Percentiles rank a stretch among this genome's conserved stretches.
phyloP scores from a whole-genome alignment of 2,329 filamentous ascomycete species.

The Xylaria sp. region DNA sequence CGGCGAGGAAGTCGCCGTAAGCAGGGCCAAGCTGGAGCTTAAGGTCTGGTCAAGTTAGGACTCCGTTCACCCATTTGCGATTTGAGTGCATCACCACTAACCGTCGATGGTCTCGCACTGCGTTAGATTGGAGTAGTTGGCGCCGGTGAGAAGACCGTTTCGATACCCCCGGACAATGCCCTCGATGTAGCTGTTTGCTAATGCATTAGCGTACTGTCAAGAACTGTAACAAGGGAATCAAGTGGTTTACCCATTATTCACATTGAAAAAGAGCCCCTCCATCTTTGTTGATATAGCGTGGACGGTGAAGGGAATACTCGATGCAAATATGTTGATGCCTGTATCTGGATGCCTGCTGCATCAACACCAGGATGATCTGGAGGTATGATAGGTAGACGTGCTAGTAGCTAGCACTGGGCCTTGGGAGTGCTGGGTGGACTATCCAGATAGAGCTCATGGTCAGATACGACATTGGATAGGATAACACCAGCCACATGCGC shows the following conservation, averaged over 20 bases:
- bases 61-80: neutral
- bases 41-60: slow-evolving; percentile 71
- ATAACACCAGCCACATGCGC: slow-evolving; percentile 31
- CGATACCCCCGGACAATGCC: slow-evolving; percentile 97
- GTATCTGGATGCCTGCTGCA: slow-evolving; percentile 37
- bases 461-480: neutral
- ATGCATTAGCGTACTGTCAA: slow-evolving; percentile 31
- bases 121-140: slow-evolving; percentile 94
- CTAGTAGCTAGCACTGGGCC: slow-evolving; percentile 33
- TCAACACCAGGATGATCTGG: slow-evolving; percentile 34
- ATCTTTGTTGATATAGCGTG: slow-evolving; percentile 61
- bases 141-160: slow-evolving; percentile 87
- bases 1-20: slow-evolving; percentile 95
- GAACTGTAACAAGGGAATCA: slow-evolving; percentile 14
- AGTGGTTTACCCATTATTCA: slow-evolving; percentile 81
- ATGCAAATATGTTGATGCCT: slow-evolving; percentile 39
- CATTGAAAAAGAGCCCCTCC: slow-evolving; percentile 95
- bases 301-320: slow-evolving; percentile 36
- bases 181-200: slow-evolving; percentile 83
- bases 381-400: slow-evolving; percentile 8
- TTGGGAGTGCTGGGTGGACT: slow-evolving; percentile 3
- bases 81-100: slow-evolving; percentile 54
- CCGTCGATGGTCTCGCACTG: slow-evolving; percentile 99
- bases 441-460: neutral
- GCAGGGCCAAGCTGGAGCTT: slow-evolving; percentile 97